Conservation (phyloP, 2,329 filamentous ascomycete genomes). For the Penicillium glabrum region DNA sequence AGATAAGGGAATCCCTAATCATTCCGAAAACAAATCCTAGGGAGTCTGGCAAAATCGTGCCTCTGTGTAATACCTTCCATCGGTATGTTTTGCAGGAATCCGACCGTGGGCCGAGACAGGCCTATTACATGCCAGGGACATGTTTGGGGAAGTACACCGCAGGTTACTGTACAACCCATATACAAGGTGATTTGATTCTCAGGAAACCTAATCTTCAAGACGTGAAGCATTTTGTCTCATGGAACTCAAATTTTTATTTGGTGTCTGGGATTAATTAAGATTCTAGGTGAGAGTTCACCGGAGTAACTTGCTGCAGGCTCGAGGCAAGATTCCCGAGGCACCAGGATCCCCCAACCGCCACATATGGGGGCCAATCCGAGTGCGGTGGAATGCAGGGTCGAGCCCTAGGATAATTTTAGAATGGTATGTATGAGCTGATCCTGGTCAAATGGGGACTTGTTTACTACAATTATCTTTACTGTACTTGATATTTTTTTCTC, state of each 20-base stretch:
- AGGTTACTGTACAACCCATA: conserved; percentile 1
- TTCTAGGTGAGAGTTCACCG: not conserved
- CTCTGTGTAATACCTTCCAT: not conserved
- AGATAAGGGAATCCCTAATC: not conserved
- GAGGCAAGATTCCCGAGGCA: not conserved
- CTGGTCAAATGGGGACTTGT: not conserved
- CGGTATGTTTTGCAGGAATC: conserved; percentile 4
- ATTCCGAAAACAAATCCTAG: not conserved
- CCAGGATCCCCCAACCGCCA: not conserved
- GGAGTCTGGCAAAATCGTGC: not conserved
- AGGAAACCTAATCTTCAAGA: not conserved
- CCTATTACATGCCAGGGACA: conserved; percentile 1
- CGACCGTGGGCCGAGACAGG: conserved; percentile 3
- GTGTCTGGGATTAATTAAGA: not conserved
- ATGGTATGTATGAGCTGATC: not conserved
- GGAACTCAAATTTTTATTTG: not conserved
- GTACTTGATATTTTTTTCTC: no score
- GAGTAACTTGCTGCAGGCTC: not conserved
- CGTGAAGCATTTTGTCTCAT: no score
- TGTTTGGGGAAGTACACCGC: conserved; percentile 2
- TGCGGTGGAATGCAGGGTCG: conserved; percentile 13
- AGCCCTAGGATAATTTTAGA: not conserved
- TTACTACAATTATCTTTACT: no score
- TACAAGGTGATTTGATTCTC: not conserved
- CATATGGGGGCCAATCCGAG: not conserved